Evolutionary conservation across 2,329 filamentous ascomycete species (phyloP).

Genomic region (Diaporthe sp.): DNA sequence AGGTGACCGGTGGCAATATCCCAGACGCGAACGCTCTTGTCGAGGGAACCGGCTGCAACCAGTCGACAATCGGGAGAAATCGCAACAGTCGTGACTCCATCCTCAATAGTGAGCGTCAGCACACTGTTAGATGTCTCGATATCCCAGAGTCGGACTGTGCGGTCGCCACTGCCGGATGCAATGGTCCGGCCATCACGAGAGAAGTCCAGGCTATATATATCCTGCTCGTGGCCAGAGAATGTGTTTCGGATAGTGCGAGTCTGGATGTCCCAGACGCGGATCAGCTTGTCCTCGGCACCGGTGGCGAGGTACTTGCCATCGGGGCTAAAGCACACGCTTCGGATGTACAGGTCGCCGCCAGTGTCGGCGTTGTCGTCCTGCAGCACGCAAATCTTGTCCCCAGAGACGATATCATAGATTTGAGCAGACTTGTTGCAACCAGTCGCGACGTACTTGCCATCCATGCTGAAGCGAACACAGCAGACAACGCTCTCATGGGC

Average conservation of each 20-base stretch:
- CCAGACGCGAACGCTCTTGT: constrained; percentile 99
- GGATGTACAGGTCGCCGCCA: constrained; percentile 93
- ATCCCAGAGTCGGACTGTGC: constrained; percentile 96
- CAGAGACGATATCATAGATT: constrained; percentile 93
- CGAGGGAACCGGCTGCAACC: constrained; percentile 93
- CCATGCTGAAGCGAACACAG: constrained; percentile 95
- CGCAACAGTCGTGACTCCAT: constrained; percentile 96
- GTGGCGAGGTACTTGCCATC: constrained; percentile 95
- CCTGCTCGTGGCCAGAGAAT: constrained; percentile 97
- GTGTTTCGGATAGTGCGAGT: constrained; percentile 87
- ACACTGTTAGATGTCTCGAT: constrained; percentile 87
- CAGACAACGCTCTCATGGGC: constrained; percentile 97
- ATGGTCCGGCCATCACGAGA: constrained; percentile 93
- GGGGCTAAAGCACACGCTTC: constrained; percentile 98
- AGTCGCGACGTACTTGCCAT: constrained; percentile 95
- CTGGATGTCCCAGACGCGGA: constrained; percentile 96
- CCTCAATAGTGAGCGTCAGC: constrained; percentile 90
- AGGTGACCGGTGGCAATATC: constrained; percentile 88
- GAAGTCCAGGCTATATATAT: constrained; percentile 98
- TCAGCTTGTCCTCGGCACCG: constrained; percentile 97
- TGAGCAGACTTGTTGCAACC: constrained; percentile 99
- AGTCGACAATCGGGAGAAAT: constrained; percentile 96
- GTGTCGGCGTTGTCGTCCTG: constrained; percentile 91
- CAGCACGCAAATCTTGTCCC: constrained; percentile 88
- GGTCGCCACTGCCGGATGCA: constrained; percentile 93